Conservation (phyloP, 2,329 filamentous ascomycete genomes). For the Thielaviopsis musarum region DNA sequence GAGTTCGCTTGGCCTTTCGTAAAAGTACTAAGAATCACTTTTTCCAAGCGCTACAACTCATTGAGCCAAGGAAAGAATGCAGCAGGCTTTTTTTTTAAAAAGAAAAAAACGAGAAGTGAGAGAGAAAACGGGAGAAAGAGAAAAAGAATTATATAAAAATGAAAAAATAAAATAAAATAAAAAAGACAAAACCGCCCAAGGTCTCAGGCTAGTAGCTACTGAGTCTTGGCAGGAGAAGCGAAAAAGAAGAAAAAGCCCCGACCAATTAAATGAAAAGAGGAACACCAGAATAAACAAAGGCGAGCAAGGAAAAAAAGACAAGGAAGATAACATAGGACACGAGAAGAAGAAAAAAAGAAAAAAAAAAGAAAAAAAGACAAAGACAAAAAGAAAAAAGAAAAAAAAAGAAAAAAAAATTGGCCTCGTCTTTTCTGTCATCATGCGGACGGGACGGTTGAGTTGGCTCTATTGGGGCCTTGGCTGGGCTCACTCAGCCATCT, state of each 20-base stretch:
- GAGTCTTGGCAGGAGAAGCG: neutral
- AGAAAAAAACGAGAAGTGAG: neutral
- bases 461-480: too few relatives aligned
- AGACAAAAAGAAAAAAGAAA: too few relatives aligned
- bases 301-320: constrained; percentile 3
- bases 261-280: neutral
- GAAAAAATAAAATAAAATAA: neutral
- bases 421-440: too few relatives aligned
- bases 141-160: neutral
- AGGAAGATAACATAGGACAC: constrained; percentile 8
- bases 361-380: too few relatives aligned
- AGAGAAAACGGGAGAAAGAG: neutral
- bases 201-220: neutral
- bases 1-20: too few relatives aligned
- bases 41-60: too few relatives aligned
- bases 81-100: neutral
- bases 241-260: neutral
- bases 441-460: too few relatives aligned
- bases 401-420: neutral
- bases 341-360: too few relatives aligned
- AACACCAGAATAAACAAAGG: neutral
- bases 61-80: too few relatives aligned
- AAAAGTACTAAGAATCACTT: too few relatives aligned
- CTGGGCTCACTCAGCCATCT: too few relatives aligned
- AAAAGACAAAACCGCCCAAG: neutral